Conservation (phyloP, 148 eudicot species). For the Gaultheria prostrata region DNA sequence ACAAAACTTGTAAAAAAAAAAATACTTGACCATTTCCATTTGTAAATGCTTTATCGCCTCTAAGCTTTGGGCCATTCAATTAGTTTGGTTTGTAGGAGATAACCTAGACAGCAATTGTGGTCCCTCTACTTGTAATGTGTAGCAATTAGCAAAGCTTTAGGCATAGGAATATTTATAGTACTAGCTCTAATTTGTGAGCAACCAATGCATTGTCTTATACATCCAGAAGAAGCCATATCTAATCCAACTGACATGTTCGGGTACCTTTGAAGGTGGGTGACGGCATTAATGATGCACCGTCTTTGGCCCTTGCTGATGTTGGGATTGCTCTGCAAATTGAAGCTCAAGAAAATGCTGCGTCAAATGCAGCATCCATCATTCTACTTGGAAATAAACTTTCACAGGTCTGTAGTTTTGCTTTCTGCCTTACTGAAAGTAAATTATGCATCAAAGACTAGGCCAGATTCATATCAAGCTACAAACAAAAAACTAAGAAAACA, state of each 20-base stretch:
- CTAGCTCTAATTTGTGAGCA: not conserved
- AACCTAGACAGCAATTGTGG: not conserved
- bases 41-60: not conserved
- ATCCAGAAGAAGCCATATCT: not conserved
- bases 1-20: not conserved
- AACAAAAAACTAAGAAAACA: not conserved
- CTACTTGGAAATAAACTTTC: slow-evolving; percentile 90
- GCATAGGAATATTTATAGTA: not conserved
- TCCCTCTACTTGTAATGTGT: not conserved
- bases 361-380: slow-evolving; percentile 90
- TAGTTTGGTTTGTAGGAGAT: not conserved
- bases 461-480: not conserved
- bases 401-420: slow-evolving; percentile 47
- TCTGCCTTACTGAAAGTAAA: not conserved
- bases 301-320: slow-evolving; percentile 93
- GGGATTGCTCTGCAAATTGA: slow-evolving; percentile 88
- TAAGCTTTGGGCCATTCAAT: not conserved
- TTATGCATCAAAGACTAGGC: not conserved
- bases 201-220: not conserved
- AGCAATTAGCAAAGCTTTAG: not conserved
- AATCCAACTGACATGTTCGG: slow-evolving; percentile 5
- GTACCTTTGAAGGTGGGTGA: slow-evolving; percentile 74
- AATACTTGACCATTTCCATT: not conserved
- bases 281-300: slow-evolving; percentile 95
- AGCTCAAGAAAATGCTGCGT: slow-evolving; percentile 90